Base-by-base conservation (phyloP, 2,329 filamentous ascomycete genomes). In the Podosphaera leucotricha region DNA sequence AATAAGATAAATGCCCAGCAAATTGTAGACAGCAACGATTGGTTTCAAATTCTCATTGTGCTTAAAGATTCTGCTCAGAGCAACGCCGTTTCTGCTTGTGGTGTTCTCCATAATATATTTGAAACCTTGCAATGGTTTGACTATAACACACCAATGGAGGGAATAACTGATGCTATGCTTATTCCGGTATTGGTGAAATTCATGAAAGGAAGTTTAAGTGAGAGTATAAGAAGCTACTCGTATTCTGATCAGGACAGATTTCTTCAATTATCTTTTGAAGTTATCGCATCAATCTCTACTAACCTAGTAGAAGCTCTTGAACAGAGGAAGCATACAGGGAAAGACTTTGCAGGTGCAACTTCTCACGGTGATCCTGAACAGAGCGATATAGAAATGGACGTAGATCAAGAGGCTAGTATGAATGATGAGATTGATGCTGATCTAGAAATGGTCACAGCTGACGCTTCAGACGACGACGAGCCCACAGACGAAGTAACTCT, bases 271-370 rank as follows among this genome's bases (percentile, higher is more conserved):
- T 71, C 72, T 2, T 59, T 80, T 0, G 72, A 79, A 56, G 70
- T 75, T 15, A 61, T 77, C 0, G 75, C 73, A 3, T 73, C 73
- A 6, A 77, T 80, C 40, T 73, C 72, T 37, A 77, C 72, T 2
- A 65, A 63, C 39, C 60, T 78, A 11, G 67, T 70, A 52, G 62
- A 66, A 28, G 65, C 67, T 5, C 54, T 70, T 37, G 64, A 66
- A 36, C 64, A 65, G 46, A 63, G 60, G 16, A 63, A 59, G 44
- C 60, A 58, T 15, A 55, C 56, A 20, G 59, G 60, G 24, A 59
- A 62, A 43, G 58, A 61, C 38, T 62, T 60, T 51, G 62, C 62
- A 18, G 64, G 60, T 0, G 55, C 63, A 30, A 56, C 15, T 35
- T 55, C 15, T 24, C 38, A 56, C n/a, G 51, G 56, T 30, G 52